Evolutionary conservation across 345 rosid species (phyloP).

Genomic region (Eucalyptus curtisii): DNA sequence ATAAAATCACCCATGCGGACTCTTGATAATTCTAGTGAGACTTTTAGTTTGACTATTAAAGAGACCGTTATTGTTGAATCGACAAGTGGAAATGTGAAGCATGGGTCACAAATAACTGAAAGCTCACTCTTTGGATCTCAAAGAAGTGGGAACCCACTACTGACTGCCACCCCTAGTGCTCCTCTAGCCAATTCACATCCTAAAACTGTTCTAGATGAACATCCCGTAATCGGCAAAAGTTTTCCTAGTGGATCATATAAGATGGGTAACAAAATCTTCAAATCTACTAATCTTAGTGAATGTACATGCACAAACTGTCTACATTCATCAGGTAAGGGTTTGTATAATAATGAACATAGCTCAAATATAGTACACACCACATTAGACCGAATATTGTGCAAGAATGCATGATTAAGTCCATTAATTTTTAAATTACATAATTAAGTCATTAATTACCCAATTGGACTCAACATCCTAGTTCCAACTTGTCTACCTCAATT

Average conservation of each 20-base stretch:
- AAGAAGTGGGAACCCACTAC: constrained; percentile 1
- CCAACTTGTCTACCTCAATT: too few relatives aligned
- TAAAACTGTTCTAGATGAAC: constrained; percentile 10
- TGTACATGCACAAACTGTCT: too few relatives aligned
- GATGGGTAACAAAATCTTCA: too few relatives aligned
- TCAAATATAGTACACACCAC: too few relatives aligned
- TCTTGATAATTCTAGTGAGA: constrained; percentile 21
- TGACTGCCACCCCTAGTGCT: constrained; percentile 3
- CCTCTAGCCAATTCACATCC: constrained; percentile 10
- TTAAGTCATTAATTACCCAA: too few relatives aligned
- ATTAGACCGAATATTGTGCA: too few relatives aligned
- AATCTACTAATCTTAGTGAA: too few relatives aligned
- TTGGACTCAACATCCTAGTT: too few relatives aligned
- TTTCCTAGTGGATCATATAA: constrained; percentile 17
- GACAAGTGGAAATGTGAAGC: constrained; percentile 6
- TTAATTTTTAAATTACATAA: too few relatives aligned
- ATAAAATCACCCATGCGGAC: constrained; percentile 7
- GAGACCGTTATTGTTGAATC: constrained; percentile 5
- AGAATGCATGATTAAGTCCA: too few relatives aligned
- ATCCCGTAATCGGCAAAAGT: constrained; percentile 11
- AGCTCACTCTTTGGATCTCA: constrained; percentile 6
- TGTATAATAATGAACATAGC: too few relatives aligned
- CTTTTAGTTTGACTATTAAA: constrained; percentile 9
- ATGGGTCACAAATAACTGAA: constrained; percentile 4
- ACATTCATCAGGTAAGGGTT: too few relatives aligned